These are phyloP conservation scores for Knufia petricola DNA, from an alignment of 2,329 filamentous ascomycete species.

Conservation along the genomic window DNA sequence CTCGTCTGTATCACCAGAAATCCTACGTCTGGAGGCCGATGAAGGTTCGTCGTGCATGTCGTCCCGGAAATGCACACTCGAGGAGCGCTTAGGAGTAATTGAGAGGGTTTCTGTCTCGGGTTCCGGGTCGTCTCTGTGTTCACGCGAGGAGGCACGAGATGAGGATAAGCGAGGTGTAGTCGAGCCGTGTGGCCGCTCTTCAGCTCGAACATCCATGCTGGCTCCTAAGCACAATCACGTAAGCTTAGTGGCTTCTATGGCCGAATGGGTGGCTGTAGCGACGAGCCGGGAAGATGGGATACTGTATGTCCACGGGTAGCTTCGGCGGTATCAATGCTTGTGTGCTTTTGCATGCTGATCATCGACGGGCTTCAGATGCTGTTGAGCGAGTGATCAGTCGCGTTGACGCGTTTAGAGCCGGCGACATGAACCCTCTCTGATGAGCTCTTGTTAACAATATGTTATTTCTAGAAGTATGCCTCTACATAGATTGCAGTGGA, in stretches of 20 bases:
- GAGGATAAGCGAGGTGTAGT: constrained; percentile 1
- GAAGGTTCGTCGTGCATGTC: constrained; percentile 14
- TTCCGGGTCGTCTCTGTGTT: neutral
- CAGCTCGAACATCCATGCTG: constrained; percentile 1
- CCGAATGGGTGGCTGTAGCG: neutral
- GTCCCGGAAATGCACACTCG: constrained; percentile 19
- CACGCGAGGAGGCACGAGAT: neutral
- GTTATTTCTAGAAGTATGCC: too few species aligned
- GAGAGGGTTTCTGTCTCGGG: neutral
- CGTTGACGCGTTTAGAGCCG: too few species aligned
- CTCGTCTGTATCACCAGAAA: constrained; percentile 16
- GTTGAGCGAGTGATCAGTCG: too few species aligned
- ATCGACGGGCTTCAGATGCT: too few species aligned
- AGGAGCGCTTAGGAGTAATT: constrained; percentile 1
- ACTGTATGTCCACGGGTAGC: too few species aligned
- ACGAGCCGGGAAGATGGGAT: neutral
- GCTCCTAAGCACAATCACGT: neutral
- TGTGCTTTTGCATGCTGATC: neutral
- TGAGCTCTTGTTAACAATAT: too few species aligned
- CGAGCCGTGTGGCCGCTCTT: neutral
- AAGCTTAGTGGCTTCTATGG: neutral
- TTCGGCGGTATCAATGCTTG: neutral
- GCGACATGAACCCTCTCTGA: too few species aligned
- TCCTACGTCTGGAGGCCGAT: constrained; percentile 16
- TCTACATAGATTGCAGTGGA: too few species aligned